phyloP scores from a whole-genome alignment of 495 filamentous ascomycete genomes.

The Podospora sp. region DNA sequence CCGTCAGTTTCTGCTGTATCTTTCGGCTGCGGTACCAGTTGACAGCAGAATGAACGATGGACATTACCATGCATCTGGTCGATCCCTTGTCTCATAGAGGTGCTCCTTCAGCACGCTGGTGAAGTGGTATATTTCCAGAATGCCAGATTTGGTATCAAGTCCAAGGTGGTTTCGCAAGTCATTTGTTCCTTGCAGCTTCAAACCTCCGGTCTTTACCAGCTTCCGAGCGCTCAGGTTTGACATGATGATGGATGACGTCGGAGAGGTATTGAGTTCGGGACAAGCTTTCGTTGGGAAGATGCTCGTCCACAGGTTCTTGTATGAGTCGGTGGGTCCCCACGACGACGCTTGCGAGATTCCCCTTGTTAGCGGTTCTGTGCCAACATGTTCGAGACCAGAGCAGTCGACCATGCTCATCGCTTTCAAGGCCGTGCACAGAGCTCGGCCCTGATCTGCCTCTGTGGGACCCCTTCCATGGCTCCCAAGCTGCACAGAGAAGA shows the following conservation, averaged over 20 bases:
- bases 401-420: slow-evolving; percentile 40
- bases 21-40: not conserved
- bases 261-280: slow-evolving; percentile 16
- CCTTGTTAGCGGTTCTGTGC: slow-evolving; percentile 18
- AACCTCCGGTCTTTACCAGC: slow-evolving; percentile 32
- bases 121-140: slow-evolving; percentile 39
- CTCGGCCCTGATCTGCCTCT: not conserved
- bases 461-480: not conserved
- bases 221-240: slow-evolving; percentile 31
- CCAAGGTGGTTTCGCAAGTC: slow-evolving; percentile 39
- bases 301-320: not conserved
- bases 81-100: slow-evolving; percentile 27
- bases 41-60: not conserved
- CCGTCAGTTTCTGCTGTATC: not conserved
- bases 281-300: not conserved
- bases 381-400: slow-evolving; percentile 24
- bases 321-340: not conserved
- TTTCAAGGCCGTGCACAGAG: slow-evolving; percentile 6
- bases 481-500: not conserved
- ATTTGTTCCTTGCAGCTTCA: slow-evolving; percentile 37
- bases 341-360: not conserved
- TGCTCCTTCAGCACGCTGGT: slow-evolving; percentile 41
- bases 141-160: slow-evolving; percentile 32
- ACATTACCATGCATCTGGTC: slow-evolving; percentile 21
- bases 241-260: slow-evolving; percentile 26